A percentile compares a stretch with the other conserved stretches of the same genome.
Evolutionary conservation across 306 rosid genomes (phyloP).

Genomic region (Begonia peltatifolia): DNA sequence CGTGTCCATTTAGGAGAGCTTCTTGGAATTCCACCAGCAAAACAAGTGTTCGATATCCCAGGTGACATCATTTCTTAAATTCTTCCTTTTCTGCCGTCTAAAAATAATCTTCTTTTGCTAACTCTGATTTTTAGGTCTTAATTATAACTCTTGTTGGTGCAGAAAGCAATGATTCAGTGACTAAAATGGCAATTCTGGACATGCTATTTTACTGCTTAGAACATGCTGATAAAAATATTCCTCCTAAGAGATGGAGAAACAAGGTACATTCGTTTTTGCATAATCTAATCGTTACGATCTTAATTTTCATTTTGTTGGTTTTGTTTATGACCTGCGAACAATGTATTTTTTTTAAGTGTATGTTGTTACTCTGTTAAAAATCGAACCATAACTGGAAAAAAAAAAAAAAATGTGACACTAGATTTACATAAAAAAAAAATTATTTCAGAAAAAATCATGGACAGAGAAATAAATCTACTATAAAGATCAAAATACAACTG

Average conservation of each 20-base stretch:
- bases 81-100: neutral
- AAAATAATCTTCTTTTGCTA: neutral
- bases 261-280: slow-evolving; percentile 30
- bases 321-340: no score
- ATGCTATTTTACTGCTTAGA: slow-evolving; percentile 61
- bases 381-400: no score
- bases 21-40: slow-evolving; percentile 57
- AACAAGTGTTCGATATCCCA: slow-evolving; percentile 82
- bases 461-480: no score
- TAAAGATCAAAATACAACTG: no score
- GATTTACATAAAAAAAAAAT: no score
- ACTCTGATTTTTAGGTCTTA: neutral
- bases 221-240: slow-evolving; percentile 67
- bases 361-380: no score
- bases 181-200: slow-evolving; percentile 33
- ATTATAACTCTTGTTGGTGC: slow-evolving; percentile 11
- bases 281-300: neutral
- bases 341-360: no score
- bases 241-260: slow-evolving; percentile 18
- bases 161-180: slow-evolving; percentile 44
- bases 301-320: no score
- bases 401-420: no score
- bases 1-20: slow-evolving; percentile 47
- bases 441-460: no score
- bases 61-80: slow-evolving; percentile 20